Evolutionary conservation across 192 early-diverging fungal species (phyloP).

Genomic region (Spizellomyces punctatus): DNA sequence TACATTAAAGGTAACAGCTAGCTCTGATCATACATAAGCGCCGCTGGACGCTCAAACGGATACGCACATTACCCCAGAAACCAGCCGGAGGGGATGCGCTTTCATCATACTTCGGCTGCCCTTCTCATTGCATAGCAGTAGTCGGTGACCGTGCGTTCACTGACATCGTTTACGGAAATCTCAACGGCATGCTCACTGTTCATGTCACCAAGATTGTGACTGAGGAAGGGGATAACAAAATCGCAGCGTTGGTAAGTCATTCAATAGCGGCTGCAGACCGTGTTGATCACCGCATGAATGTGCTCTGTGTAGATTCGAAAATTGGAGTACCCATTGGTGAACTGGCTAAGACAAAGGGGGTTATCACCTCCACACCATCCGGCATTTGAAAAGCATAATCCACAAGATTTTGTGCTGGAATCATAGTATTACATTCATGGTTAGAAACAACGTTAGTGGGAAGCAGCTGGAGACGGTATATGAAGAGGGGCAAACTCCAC

Average conservation of each 20-base stretch:
- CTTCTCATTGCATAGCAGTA: conserved; percentile 59
- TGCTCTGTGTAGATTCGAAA: conserved; percentile 13
- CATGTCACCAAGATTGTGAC: conserved; percentile 71
- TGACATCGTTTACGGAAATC: conserved; percentile 84
- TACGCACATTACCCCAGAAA: conserved; percentile 54
- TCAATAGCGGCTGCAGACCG: background rate
- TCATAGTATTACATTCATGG: background rate
- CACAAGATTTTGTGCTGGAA: conserved; percentile 8
- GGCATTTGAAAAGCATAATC: conserved; percentile 1
- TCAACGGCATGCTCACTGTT: conserved; percentile 70
- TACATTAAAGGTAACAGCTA: conserved; percentile 23
- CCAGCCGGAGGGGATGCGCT: conserved; percentile 73
- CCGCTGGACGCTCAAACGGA: no score
- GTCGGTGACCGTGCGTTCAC: conserved; percentile 89
- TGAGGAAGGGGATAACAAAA: conserved; percentile 73
- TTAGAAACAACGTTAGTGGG: no score
- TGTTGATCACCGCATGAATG: background rate
- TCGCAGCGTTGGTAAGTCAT: conserved; percentile 52
- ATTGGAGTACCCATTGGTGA: conserved; percentile 14
- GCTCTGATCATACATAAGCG: no score
- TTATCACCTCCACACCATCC: conserved; percentile 6
- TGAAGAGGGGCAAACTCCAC: no score
- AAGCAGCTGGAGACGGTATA: no score
- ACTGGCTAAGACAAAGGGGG: conserved; percentile 9
- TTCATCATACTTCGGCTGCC: conserved; percentile 44